Evolutionary conservation across 2,329 filamentous ascomycete genomes (phyloP).

Genomic region (Ascochyta viciae-villosae): DNA sequence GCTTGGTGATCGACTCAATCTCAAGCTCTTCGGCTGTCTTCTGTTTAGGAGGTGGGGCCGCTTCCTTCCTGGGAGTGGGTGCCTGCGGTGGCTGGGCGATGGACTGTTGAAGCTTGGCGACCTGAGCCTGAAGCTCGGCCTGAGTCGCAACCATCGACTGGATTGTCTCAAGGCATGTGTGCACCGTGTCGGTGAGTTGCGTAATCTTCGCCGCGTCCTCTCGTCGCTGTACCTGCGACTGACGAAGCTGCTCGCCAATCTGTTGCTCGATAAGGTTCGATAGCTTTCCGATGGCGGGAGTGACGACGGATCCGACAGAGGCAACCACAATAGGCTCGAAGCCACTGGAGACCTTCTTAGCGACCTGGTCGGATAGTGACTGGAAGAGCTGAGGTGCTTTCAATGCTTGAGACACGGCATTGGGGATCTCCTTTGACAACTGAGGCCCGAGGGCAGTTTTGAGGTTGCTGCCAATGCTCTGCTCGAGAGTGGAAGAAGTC

Average conservation of each 20-base stretch:
- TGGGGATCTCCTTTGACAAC: conserved; percentile 77
- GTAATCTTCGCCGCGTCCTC: conserved; percentile 72
- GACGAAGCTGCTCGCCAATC: conserved; percentile 59
- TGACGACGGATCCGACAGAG: conserved; percentile 60
- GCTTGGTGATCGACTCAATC: conserved; percentile 66
- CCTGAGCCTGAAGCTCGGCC: conserved; percentile 68
- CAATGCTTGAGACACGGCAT: conserved; percentile 70
- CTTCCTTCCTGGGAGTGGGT: conserved; percentile 31
- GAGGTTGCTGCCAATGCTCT: conserved; percentile 73
- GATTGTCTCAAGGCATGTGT: conserved; percentile 71
- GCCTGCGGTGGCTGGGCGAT: conserved; percentile 42
- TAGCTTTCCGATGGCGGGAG: conserved; percentile 71
- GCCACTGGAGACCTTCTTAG: conserved; percentile 68
- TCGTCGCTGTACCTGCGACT: conserved; percentile 60
- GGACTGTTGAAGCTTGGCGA: conserved; percentile 52
- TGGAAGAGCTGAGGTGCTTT: conserved; percentile 77
- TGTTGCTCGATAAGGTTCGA: conserved; percentile 72
- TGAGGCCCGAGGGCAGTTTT: conserved; percentile 69
- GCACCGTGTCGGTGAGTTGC: conserved; percentile 72
- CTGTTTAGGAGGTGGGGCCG: conserved; percentile 51
- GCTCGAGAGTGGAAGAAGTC: conserved; percentile 72
- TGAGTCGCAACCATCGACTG: conserved; percentile 73
- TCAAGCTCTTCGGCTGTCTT: conserved; percentile 63
- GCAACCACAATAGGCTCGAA: conserved; percentile 74
- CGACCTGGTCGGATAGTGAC: conserved; percentile 74